These are phyloP conservation scores for Durotheca rogersii DNA, from an alignment of 495 filamentous ascomycete genomes.

Conservation along the genomic window DNA sequence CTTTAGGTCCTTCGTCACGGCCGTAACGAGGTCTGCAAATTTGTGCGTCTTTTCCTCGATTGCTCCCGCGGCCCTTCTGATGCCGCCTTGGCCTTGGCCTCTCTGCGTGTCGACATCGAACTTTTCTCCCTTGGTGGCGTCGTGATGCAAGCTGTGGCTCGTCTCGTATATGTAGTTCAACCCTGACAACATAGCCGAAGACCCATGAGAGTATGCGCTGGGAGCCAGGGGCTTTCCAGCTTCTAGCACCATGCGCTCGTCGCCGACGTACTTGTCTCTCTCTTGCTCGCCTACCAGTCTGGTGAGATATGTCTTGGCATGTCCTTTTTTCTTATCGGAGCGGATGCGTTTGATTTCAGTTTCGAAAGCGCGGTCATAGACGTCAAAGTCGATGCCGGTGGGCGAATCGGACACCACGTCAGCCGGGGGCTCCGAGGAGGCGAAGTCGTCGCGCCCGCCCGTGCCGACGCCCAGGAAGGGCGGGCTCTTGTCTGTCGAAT, in stretches of 20 bases:
- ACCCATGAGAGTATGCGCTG: conserved; percentile 5
- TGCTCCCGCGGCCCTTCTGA: conserved; percentile 12
- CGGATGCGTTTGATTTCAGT: conserved; percentile 75
- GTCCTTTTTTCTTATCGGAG: conserved; percentile 26
- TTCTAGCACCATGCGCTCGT: conserved; percentile 35
- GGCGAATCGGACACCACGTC: conserved; percentile 80
- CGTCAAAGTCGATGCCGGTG: conserved; percentile 73
- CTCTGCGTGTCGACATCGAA: not conserved
- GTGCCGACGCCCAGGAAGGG: conserved; percentile 75
- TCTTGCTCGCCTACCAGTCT: conserved; percentile 31
- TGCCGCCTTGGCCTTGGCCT: conserved; percentile 6
- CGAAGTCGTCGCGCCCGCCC: conserved; percentile 47
- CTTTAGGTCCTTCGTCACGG: conserved; percentile 26
- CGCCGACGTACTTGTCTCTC: conserved; percentile 28
- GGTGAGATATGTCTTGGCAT: conserved; percentile 35
- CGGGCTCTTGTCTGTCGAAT: conserved; percentile 60
- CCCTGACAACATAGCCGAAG: conserved; percentile 8
- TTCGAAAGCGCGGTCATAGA: conserved; percentile 86
- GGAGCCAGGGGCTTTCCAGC: conserved; percentile 23
- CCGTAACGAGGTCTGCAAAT: conserved; percentile 28
- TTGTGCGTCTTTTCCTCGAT: conserved; percentile 25
- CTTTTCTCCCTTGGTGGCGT: conserved; percentile 1
- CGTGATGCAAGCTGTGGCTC: conserved; percentile 5
- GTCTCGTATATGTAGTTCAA: conserved; percentile 10
- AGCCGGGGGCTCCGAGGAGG: conserved; percentile 24